Base-by-base conservation (phyloP, 2,329 filamentous ascomycete genomes). In the Alternaria panax region DNA sequence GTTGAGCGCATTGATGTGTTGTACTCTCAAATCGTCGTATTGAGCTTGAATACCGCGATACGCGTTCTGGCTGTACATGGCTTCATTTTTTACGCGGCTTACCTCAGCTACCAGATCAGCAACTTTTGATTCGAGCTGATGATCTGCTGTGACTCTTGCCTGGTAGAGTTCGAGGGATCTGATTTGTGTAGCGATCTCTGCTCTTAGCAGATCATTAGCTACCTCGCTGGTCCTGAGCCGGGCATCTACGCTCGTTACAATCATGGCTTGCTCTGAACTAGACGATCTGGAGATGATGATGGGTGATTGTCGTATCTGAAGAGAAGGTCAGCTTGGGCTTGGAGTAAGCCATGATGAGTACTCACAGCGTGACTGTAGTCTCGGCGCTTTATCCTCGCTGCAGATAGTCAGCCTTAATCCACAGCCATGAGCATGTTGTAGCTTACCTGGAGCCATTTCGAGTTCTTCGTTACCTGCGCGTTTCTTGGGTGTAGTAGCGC, bases 401-500 rank as follows among this genome's bases (percentile, higher is more conserved):
- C 2, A n/a, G 7, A 16, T 2, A 0, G 0, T 47, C 1, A 38
- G 36, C n/a, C 8, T 32, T 11, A 47, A 7, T 11, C 16, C 1
- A 2, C 18, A 7, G 12, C 8, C 20, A 0, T 3, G 0, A 2
- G 2, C 2, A 4, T 18, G 0, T 32, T 0, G 18, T 47, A n/a
- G 14, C 43, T 32, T 16, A 32, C 43, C 18, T 47, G 18, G 27
- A 3, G 43, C 2, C 20, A 12, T 11, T 1, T 4, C 12, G 7
- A 7, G 7, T 8, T 1, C 4, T 30, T 47, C 43, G 4, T 22
- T 27, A n/a, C 43, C 2, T 14, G 9, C 20, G 7, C 27, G 27
- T 32, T 47, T 47, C 4, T 7, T 3, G 0, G 4, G 32, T 47
- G 27, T 18, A 7, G 11, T 0, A 47, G 18, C 18, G 11, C 4